Percentiles rank a stretch among this genome's conserved stretches.
Conservation (phyloP, 2,329 filamentous ascomycete genomes). For the Arthrobotrys megalospora region DNA sequence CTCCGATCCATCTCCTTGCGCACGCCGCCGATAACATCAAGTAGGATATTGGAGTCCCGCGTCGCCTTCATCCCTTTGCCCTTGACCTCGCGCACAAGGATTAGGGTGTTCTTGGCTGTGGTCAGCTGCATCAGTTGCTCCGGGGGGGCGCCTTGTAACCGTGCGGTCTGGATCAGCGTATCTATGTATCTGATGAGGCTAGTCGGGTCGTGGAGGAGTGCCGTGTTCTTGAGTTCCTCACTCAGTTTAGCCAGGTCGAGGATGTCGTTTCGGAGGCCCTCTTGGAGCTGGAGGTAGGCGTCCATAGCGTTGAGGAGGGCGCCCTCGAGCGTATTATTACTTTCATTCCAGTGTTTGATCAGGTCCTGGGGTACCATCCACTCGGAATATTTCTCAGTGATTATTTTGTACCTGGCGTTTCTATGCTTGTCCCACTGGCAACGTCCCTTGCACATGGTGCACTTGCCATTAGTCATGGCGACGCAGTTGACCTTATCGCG, state of each 20-base stretch:
- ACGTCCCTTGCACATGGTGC: not conserved
- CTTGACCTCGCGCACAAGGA: not conserved
- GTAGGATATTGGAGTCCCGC: not conserved
- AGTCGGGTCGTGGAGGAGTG: not conserved
- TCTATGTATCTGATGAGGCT: not conserved
- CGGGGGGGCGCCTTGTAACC: not conserved
- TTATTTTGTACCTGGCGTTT: not conserved
- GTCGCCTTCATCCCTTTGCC: not conserved
- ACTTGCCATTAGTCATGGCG: not conserved
- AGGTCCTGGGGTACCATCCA: not conserved
- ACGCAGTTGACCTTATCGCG: not conserved
- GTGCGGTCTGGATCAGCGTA: not conserved
- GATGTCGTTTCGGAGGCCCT: conserved; percentile 2
- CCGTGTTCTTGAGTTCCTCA: not conserved
- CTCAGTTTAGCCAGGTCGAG: not conserved
- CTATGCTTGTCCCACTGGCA: not conserved
- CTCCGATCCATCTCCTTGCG: conserved; percentile 3
- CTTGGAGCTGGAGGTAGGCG: not conserved
- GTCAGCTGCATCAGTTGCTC: not conserved
- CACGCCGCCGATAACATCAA: not conserved
- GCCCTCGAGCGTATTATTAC: conserved; percentile 5
- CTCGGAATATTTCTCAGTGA: not conserved
- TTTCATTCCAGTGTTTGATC: not conserved
- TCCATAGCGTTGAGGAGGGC: not conserved
- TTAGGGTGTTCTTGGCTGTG: not conserved